Evolutionary conservation across 2,329 filamentous ascomycete genomes (phyloP).

Genomic region (Pleoardoris graminearum): DNA sequence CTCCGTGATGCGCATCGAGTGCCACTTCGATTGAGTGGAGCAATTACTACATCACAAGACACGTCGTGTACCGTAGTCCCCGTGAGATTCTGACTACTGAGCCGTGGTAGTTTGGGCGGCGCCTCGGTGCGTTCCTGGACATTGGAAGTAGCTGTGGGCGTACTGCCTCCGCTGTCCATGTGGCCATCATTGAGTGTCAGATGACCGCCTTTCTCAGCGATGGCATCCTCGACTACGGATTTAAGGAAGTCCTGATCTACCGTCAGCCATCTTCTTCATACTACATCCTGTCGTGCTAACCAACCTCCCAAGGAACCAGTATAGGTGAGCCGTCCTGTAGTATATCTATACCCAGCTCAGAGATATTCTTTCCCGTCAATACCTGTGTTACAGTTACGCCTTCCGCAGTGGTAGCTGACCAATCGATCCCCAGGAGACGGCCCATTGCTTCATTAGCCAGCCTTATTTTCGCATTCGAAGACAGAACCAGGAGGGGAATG

Average conservation of each 20-base stretch:
- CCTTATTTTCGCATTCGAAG: constrained; percentile 68
- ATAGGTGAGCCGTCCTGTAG: constrained; percentile 65
- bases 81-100: constrained; percentile 44
- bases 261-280: constrained; percentile 13
- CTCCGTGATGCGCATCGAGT: constrained; percentile 13
- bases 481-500: constrained; percentile 70
- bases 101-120: constrained; percentile 10
- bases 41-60: constrained; percentile 69
- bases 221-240: constrained; percentile 47
- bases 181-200: constrained; percentile 12
- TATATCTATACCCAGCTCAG: constrained; percentile 73
- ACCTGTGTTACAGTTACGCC: constrained; percentile 58
- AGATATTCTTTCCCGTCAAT: constrained; percentile 67
- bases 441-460: constrained; percentile 78
- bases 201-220: constrained; percentile 13
- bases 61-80: constrained; percentile 59
- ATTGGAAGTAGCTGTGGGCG: constrained; percentile 28
- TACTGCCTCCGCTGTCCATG: constrained; percentile 31
- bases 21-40: constrained; percentile 41
- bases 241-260: constrained; percentile 47
- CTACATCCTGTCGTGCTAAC: neutral
- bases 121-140: neutral
- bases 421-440: constrained; percentile 64
- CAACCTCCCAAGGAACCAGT: constrained; percentile 55
- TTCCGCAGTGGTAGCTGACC: constrained; percentile 46